A percentile compares a stretch with the other conserved stretches of the same genome.
These are phyloP conservation scores for Phytopythium cucurbitacearum DNA, from an alignment of 352 stramenopile genomes.

Conservation along the genomic window DNA sequence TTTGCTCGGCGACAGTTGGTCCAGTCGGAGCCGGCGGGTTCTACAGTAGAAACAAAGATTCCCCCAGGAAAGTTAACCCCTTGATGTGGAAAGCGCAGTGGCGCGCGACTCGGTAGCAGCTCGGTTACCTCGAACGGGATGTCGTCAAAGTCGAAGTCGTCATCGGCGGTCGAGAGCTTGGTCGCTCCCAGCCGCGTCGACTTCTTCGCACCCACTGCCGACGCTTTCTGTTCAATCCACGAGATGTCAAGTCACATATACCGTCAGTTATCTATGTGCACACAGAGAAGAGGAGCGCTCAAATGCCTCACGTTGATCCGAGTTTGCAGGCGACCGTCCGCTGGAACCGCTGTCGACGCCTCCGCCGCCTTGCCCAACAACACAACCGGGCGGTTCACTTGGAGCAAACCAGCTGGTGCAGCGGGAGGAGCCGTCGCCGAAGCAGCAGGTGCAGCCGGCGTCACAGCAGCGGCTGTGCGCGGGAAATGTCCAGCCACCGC, in stretches of 20 bases:
- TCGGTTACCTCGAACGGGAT: constrained; percentile 74
- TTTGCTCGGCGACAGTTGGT: constrained; percentile 33
- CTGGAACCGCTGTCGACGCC: constrained; percentile 27
- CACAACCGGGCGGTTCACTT: constrained; percentile 66
- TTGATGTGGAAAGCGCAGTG: no score
- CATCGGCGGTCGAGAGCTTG: constrained; percentile 60
- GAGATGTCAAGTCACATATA: background rate
- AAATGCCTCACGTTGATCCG: constrained; percentile 40
- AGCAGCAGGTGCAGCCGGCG: constrained; percentile 3
- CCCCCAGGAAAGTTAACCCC: background rate
- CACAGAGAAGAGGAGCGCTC: background rate
- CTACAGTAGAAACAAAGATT: constrained; percentile 15
- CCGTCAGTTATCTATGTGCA: background rate
- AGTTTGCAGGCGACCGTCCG: constrained; percentile 50
- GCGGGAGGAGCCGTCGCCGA: constrained; percentile 12
- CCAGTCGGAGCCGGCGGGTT: constrained; percentile 52
- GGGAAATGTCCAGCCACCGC: constrained; percentile 46
- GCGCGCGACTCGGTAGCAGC: background rate
- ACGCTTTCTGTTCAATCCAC: constrained; percentile 24
- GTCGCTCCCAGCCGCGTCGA: constrained; percentile 61
- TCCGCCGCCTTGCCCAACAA: constrained; percentile 56
- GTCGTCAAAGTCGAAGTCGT: constrained; percentile 88
- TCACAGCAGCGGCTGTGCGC: constrained; percentile 12
- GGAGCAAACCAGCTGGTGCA: constrained; percentile 32
- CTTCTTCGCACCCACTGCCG: constrained; percentile 32